Evolutionary conservation across 371 early-diverging fungal genomes (phyloP).

Genomic region (Circinella minor): DNA sequence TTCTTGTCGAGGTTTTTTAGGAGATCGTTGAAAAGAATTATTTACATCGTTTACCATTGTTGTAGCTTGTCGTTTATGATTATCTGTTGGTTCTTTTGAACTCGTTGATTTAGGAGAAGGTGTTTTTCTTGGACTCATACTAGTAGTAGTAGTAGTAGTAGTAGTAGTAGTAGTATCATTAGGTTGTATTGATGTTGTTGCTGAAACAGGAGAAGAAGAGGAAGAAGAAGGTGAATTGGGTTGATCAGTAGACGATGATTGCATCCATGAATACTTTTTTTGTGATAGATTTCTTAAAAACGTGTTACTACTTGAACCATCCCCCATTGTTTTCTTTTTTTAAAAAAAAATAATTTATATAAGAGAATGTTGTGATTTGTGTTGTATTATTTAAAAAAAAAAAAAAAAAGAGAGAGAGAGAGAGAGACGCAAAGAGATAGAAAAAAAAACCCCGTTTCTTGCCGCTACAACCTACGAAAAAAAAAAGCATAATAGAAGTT

Average conservation of each 20-base stretch:
- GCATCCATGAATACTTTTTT: slow-evolving; percentile 60
- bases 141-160: background rate
- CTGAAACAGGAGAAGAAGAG: background rate
- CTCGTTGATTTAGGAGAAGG: background rate
- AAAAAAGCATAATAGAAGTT: too few species aligned
- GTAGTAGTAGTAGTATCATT: background rate
- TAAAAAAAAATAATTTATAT: too few species aligned
- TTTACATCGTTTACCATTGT: background rate
- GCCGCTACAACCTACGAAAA: too few species aligned
- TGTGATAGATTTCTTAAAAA: slow-evolving; percentile 51
- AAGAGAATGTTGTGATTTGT: background rate
- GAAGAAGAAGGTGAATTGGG: background rate
- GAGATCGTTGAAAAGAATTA: background rate
- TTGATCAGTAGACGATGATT: slow-evolving; percentile 24
- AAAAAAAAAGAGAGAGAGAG: too few species aligned
- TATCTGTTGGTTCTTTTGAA: background rate
- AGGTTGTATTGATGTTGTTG: slow-evolving; percentile 10
- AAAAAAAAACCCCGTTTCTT: too few species aligned
- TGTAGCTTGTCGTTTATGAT: slow-evolving; percentile 1
- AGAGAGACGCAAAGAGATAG: too few species aligned
- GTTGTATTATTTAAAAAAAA: too few species aligned
- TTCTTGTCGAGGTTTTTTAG: slow-evolving; percentile 11
- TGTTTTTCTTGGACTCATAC: background rate
- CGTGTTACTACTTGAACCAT: slow-evolving; percentile 26
- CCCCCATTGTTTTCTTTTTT: slow-evolving; percentile 10